Evolutionary conservation across 768 basidiomycete species (phyloP).

Genomic region (Sporobolomyces roseus): DNA sequence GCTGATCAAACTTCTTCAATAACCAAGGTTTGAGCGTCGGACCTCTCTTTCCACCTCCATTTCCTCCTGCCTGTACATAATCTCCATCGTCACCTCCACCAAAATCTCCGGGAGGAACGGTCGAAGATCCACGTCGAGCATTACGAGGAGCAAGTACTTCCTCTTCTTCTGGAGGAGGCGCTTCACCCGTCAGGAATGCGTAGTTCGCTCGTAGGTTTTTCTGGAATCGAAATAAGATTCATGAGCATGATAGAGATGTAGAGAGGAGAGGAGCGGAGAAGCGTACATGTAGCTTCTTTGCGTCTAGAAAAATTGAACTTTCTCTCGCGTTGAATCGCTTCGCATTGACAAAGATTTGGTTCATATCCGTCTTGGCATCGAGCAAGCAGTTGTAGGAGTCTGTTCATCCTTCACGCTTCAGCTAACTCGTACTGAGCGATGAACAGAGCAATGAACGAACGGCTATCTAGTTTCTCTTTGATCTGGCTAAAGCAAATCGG

Average conservation of each 20-base stretch:
- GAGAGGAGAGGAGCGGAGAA: background rate
- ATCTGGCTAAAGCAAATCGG: constrained; percentile 40
- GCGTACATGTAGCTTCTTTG: constrained; percentile 39
- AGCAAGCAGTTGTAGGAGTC: constrained; percentile 17
- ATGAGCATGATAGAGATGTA: background rate
- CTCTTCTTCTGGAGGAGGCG: constrained; percentile 30
- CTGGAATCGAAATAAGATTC: background rate
- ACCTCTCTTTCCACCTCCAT: constrained; percentile 11
- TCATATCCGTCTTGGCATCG: constrained; percentile 36
- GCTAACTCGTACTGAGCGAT: too few relatives aligned
- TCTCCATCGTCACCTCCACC: background rate
- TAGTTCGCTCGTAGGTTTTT: constrained; percentile 37
- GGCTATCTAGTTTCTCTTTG: constrained; percentile 34
- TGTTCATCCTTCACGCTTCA: background rate
- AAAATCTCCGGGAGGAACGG: background rate
- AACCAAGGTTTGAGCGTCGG: constrained; percentile 43
- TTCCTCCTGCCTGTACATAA: background rate
- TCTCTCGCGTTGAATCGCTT: constrained; percentile 43
- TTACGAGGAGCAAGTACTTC: constrained; percentile 2
- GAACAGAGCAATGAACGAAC: constrained; percentile 1
- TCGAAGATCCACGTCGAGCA: background rate
- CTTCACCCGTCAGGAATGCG: constrained; percentile 34
- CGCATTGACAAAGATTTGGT: constrained; percentile 43
- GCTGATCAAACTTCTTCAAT: constrained; percentile 35
- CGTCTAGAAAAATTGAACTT: constrained; percentile 40